Base-by-base conservation (phyloP, 495 filamentous ascomycete genomes). In the Apodospora peruviana region DNA sequence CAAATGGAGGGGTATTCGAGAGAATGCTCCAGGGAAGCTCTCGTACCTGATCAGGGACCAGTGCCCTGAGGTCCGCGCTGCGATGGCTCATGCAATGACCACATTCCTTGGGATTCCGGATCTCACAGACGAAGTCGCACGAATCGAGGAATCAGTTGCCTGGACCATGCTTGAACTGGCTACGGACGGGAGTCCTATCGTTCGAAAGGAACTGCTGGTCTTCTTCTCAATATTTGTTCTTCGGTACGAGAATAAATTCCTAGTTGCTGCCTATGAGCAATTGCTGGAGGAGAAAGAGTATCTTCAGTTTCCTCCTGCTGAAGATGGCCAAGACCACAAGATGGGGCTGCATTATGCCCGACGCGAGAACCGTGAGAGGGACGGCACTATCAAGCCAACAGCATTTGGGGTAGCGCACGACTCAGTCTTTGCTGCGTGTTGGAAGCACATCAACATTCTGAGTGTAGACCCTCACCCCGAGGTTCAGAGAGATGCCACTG, bases 401-500 rank as follows among this genome's bases (percentile, higher is more conserved):
- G 71, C 72, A 12, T 71, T 71, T 43, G 75, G 80, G 2, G 60
- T 96, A 10, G 89, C 90, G 10, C 83, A 85, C 22, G 89, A 94
- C 55, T 94, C 88, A 0, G 85, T 95, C 16, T 96, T 91, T 63
- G 85, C 87, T 8, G 85, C 90, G 1, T 85, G 94, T 47, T 97
- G 93, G 93, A 91, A 94, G 61, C 91, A 95, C 48, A 73, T 95
- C 39, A 74, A 96, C 27, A 85, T 91, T 37, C 71, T 97, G 68
- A 89, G 89, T 25, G 88, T 95, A 22, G 93, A 97, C 55, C 91
- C 93, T 19, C 90, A 96, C 61, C 93, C 93, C 8, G 90, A 97
- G 52, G 87, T 96, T 24, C 87, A 91, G 38, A 80, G 86, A 55
- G 83, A 90, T 63, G 93, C 90, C 5, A 79, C 78, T 11, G 76